Base-by-base conservation (phyloP, 495 filamentous ascomycete genomes). In the Penicillium samsonianum region DNA sequence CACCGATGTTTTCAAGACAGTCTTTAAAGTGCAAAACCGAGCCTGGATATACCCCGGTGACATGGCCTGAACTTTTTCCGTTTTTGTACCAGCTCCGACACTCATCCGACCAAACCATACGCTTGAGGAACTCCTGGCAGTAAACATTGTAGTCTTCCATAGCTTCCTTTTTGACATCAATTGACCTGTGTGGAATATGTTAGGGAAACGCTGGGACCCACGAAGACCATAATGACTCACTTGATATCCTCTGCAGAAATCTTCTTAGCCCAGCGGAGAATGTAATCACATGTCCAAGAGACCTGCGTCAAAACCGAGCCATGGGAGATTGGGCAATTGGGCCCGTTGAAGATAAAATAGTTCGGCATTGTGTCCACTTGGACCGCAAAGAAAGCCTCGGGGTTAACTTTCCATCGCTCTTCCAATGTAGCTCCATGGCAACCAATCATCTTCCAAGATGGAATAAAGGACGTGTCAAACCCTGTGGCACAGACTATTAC, bases 311-410 rank as follows among this genome's bases (percentile, higher is more conserved):
- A 74, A 8, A 87, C 69, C 3, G 79, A 81, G 1, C 82, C 82
- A 35, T 78, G 78, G 1, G 80, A 77, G 9, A 82, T 73, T 0
- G 74, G 73, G 25, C 73, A 75, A 53, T 86, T 80, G 0, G 84
- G 84, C 5, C 85, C 85, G 28, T 77, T 73, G 40, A 86, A 68
- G 64, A 76, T 75, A 52, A 82, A 76, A 17, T 73, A 77, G 53
- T 82, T 82, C 0, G 80, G 78, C 41, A 78, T 73, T 4, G 67
- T 62, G 23, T 63, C 64, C 4, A 65, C 68, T 22, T 67, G 65
- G 12, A 78, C 64, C 10, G 65, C 64, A 38, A 82, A 67, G 44
- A 77, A 82, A 5, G 73, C 69, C 35, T 61, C 38, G 1, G 64
- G 63, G 1, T 64, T 65, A 9, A 72, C 46, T 8, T 60, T 48